phyloP scores from a whole-genome alignment of 106 monocot genomes.

The Dioscorea dumetorum region DNA sequence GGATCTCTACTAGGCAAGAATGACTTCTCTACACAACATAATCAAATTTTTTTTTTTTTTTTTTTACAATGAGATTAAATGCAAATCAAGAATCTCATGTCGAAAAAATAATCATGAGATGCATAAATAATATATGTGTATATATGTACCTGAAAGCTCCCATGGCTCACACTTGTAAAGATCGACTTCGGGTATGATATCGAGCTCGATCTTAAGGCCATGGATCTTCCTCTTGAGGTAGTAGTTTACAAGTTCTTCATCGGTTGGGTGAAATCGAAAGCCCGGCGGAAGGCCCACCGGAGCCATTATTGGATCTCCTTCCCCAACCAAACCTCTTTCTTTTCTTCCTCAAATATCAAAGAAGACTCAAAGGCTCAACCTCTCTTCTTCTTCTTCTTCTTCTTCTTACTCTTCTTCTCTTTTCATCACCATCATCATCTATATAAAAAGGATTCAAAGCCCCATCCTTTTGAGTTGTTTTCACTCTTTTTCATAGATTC shows the following conservation, averaged over 20 bases:
- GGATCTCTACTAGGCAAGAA: constrained; percentile 38
- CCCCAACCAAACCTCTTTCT: constrained; percentile 1
- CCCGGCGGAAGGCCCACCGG: constrained; percentile 41
- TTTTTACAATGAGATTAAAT: neutral
- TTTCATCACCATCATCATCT: constrained; percentile 11
- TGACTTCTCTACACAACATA: constrained; percentile 18
- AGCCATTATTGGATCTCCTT: constrained; percentile 16
- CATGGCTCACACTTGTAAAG: constrained; percentile 29
- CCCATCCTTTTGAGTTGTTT: neutral
- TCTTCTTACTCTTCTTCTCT: neutral
- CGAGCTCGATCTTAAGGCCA: constrained; percentile 36
- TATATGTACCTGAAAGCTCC: constrained; percentile 27
- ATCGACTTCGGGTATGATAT: constrained; percentile 30
- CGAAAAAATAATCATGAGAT: neutral
- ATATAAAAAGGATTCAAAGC: constrained; percentile 16
- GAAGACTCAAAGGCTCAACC: neutral
- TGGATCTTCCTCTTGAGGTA: constrained; percentile 41
- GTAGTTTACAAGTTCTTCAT: constrained; percentile 9
- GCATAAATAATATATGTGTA: neutral
- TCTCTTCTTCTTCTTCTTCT: too few species aligned
- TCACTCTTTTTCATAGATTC: constrained; percentile 4
- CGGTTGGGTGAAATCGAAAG: constrained; percentile 28
- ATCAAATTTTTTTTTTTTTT: neutral
- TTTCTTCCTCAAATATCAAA: neutral
- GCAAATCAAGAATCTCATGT: neutral